Evolutionary conservation across 176 grass and related monocot species (phyloP).

Genomic region (Tillandsia fasciculata): DNA sequence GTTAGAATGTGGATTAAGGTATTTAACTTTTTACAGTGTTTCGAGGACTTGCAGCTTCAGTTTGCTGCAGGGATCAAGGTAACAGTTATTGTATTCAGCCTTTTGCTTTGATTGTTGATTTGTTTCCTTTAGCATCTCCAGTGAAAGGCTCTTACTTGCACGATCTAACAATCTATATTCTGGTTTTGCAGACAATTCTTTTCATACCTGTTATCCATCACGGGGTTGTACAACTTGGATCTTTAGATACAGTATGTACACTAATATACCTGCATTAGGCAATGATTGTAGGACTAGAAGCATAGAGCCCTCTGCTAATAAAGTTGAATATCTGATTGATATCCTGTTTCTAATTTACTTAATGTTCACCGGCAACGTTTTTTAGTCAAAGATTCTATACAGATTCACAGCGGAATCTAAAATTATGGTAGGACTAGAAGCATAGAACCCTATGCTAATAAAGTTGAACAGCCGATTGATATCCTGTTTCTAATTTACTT

Average conservation of each 20-base stretch:
- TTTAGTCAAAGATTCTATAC: not conserved
- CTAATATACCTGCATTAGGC: not conserved
- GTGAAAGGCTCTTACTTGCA: conserved; percentile 14
- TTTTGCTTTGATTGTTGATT: conserved; percentile 6
- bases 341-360: not conserved
- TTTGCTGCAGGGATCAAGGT: conserved; percentile 65
- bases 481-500: not conserved
- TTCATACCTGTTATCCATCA: conserved; percentile 45
- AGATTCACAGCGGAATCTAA: not conserved
- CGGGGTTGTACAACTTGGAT: conserved; percentile 62
- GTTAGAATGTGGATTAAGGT: conserved; percentile 14
- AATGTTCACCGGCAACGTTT: not conserved
- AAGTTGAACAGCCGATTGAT: not conserved
- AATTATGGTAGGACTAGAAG: not conserved
- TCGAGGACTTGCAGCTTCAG: conserved; percentile 46
- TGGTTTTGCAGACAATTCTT: conserved; percentile 53
- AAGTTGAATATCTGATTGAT: not conserved
- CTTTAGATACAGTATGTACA: conserved; percentile 45
- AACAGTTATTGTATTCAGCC: not conserved
- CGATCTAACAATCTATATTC: conserved; percentile 12
- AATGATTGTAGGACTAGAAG: no score
- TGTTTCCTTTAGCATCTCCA: conserved; percentile 9
- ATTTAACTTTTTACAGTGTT: conserved; percentile 32
- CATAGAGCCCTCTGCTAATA: no score
- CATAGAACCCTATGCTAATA: not conserved